phyloP scores from a whole-genome alignment of 495 filamentous ascomycete species.

The Aspergillus wentii region DNA sequence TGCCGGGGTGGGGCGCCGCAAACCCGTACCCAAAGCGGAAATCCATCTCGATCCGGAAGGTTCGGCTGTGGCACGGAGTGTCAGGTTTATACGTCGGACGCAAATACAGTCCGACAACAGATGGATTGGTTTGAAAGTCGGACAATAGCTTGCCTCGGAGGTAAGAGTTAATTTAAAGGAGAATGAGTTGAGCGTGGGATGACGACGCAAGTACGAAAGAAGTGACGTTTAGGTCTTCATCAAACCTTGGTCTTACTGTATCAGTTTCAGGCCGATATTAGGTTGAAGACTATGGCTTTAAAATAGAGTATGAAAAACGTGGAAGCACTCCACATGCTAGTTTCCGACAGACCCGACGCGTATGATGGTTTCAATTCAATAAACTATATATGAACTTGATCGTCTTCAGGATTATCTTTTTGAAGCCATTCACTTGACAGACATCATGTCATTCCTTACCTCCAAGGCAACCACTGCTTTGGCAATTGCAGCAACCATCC shows the following conservation, averaged over 20 bases:
- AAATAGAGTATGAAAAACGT: too few species aligned
- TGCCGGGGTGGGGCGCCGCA: background rate
- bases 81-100: background rate
- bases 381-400: background rate
- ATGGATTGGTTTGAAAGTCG: background rate
- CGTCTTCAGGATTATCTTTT: background rate
- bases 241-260: too few species aligned
- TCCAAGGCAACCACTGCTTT: conserved; percentile 8
- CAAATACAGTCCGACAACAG: background rate
- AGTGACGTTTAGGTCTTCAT: too few species aligned
- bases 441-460: conserved; percentile 8
- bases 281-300: too few species aligned
- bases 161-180: background rate
- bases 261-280: too few species aligned
- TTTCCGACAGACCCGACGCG: background rate
- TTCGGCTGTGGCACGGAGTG: too few species aligned
- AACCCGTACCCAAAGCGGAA: background rate
- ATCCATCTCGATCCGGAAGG: background rate
- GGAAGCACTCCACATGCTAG: too few species aligned
- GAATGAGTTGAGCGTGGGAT: background rate
- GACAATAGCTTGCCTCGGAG: background rate
- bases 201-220: background rate
- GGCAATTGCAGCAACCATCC: conserved; percentile 11
- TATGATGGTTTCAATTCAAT: background rate
- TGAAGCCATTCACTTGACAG: background rate